A percentile compares a stretch with the other conserved stretches of the same genome.
phyloP scores from a whole-genome alignment of 805 yeast species.

The Zygoascus ofunaensis region DNA sequence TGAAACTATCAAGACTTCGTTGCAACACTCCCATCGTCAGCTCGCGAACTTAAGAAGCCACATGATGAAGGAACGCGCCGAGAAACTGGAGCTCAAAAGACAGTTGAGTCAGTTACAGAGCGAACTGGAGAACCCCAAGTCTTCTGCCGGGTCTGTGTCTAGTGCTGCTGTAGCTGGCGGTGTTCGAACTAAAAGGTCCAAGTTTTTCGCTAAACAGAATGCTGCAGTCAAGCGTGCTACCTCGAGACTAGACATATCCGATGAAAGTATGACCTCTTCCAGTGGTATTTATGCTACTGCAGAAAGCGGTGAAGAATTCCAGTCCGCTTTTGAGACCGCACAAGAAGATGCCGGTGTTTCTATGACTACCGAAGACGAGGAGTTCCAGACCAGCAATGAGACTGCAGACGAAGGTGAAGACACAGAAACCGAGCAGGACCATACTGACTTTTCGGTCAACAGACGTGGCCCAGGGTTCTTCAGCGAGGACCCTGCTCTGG shows the following conservation, averaged over 20 bases:
- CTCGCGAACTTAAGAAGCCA: constrained; percentile 51
- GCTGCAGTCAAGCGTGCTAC: constrained; percentile 4
- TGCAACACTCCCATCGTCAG: constrained; percentile 54
- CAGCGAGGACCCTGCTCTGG: background rate
- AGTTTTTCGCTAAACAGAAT: constrained; percentile 9
- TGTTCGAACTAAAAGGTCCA: constrained; percentile 10
- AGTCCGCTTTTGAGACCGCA: constrained; percentile 23
- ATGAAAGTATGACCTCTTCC: background rate
- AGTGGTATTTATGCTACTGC: background rate
- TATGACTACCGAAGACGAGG: constrained; percentile 22
- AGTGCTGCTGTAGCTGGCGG: background rate
- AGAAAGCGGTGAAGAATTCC: constrained; percentile 18
- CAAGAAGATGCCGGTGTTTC: constrained; percentile 16
- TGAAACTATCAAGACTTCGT: constrained; percentile 56
- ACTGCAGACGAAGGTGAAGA: constrained; percentile 22
- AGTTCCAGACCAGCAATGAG: constrained; percentile 22
- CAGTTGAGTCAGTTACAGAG: constrained; percentile 21
- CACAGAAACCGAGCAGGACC: constrained; percentile 24
- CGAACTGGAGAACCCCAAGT: constrained; percentile 12
- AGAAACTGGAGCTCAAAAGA: constrained; percentile 32
- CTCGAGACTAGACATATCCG: constrained; percentile 10
- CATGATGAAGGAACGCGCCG: constrained; percentile 37
- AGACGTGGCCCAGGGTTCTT: background rate
- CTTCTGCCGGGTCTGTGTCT: background rate
- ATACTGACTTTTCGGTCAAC: background rate